A percentile compares a stretch with the other conserved stretches of the same genome.
Evolutionary conservation across 2,329 filamentous ascomycete genomes (phyloP).

Genomic region (Cladosporium austrohemisphaericum): DNA sequence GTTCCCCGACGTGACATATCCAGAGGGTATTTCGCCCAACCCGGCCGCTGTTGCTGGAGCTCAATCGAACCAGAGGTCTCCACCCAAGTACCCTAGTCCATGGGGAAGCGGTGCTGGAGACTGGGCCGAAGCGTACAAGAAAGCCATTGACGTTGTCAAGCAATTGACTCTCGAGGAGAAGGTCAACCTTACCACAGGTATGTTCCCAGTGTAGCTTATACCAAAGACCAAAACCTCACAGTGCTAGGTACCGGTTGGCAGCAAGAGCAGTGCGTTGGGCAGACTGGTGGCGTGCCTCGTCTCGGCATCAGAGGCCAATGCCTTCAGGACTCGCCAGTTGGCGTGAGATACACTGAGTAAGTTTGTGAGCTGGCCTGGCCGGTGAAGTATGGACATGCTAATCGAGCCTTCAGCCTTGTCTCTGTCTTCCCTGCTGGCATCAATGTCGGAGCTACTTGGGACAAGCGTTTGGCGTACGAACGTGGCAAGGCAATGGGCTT

Average conservation of each 20-base stretch:
- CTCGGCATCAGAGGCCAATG: constrained; percentile 72
- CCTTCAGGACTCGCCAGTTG: constrained; percentile 80
- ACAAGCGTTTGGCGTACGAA: constrained; percentile 62
- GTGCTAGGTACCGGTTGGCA: constrained; percentile 53
- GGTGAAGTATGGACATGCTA: constrained; percentile 75
- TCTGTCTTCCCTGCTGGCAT: constrained; percentile 36
- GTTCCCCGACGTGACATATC: constrained; percentile 28
- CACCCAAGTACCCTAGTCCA: constrained; percentile 29
- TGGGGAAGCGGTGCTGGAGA: constrained; percentile 45
- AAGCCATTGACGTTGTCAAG: constrained; percentile 30
- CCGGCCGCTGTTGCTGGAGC: constrained; percentile 26
- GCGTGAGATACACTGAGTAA: constrained; percentile 67
- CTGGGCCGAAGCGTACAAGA: constrained; percentile 30
- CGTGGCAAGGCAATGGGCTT: constrained; percentile 68
- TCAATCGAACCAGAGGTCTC: constrained; percentile 24
- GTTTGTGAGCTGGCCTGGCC: not conserved
- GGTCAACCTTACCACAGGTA: constrained; percentile 37
- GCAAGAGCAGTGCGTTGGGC: constrained; percentile 72
- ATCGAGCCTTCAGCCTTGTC: constrained; percentile 55
- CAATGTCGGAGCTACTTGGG: constrained; percentile 40
- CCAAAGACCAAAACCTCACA: constrained; percentile 14
- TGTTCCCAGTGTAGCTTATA: constrained; percentile 23
- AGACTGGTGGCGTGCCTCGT: constrained; percentile 65
- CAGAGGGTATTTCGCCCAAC: constrained; percentile 24
- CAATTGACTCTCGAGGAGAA: constrained; percentile 34